A percentile compares a stretch with the other conserved stretches of the same genome.
Conservation (phyloP, 73 alveolate species). For the Paramecium primaurelia region DNA sequence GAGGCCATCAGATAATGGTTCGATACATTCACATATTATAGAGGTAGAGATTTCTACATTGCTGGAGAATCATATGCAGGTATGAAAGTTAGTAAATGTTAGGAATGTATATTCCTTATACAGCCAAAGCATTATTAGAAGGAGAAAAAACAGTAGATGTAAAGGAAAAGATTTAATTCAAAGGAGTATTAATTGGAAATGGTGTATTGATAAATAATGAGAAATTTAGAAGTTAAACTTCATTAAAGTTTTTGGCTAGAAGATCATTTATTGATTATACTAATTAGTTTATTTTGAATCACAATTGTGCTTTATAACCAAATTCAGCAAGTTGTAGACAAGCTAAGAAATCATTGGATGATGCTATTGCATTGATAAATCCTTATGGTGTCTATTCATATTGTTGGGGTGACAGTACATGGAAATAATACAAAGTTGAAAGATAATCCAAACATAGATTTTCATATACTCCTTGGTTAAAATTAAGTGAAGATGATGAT, state of each 20-base stretch:
- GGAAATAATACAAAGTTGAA: not conserved
- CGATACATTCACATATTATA: conserved; percentile 74
- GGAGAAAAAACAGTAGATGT: not conserved
- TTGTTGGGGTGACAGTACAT: conserved; percentile 38
- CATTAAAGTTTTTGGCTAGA: not conserved
- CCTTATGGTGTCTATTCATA: conserved; percentile 24
- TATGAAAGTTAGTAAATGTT: conserved; percentile 33
- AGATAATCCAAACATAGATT: not conserved
- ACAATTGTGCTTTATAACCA: not conserved
- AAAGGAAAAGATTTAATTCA: not conserved
- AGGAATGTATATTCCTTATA: conserved; percentile 43
- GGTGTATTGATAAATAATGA: conserved; percentile 28
- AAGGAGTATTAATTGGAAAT: conserved; percentile 39
- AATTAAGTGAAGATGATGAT: not conserved
- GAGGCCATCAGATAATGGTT: conserved; percentile 73
- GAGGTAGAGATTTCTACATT: conserved; percentile 82
- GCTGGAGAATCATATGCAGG: conserved; percentile 98
- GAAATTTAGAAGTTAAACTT: not conserved
- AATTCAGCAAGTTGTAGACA: conserved; percentile 4
- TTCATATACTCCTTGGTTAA: conserved; percentile 34
- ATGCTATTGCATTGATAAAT: not conserved
- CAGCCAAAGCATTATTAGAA: not conserved
- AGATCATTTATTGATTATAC: conserved; percentile 1
- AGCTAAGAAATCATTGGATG: not conserved
- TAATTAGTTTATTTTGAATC: not conserved